Base-by-base conservation (phyloP, 2,329 filamentous ascomycete genomes). In the Claviceps citrina region DNA sequence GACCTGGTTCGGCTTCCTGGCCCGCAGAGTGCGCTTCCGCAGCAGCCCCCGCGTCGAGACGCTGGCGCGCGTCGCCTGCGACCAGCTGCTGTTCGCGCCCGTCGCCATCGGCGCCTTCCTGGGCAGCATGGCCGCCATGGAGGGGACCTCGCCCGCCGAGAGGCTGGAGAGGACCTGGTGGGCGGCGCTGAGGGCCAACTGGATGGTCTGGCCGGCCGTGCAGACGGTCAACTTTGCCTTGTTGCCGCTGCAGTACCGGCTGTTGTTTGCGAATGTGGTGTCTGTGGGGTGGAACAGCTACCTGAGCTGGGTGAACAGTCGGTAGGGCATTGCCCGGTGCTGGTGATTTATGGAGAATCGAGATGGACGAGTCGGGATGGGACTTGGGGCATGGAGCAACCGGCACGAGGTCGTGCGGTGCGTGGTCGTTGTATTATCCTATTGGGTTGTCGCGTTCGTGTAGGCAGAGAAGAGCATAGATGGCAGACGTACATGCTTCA, bases 171-270 rank as follows among this genome's bases (percentile, higher is more conserved):
- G 71, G 52, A 81, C 73, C 44, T 95, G 86, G 63, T 60, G 63
- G 48, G 68, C 73, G 10, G 82, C 83, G 25, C 72, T 94, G 53
- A 71, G 71, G 58, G 80, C 84, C 57, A 95, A 94, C 65, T 85
- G 84, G 70, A 73, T 84, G 65, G 61, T 95, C 41, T 95, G 87
- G 87, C 87, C 87, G 3, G 67, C 69, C 46, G 84, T 93, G 41
- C 87, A 95, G 65, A 67, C 80, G 40, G 69, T 80, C 54, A 95
- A 95, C 67, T 95, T 95, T 65, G 81, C 81, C 53, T 72, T 91
- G 47, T 73, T 94, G 46, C 87, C 87, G 36, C 66, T 93, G 46
- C 75, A 93, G 55, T 78, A 89, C 61, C 73, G 86, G 43, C 75
- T 95, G 31, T 64, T 94, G 51, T 79, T 93, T 45, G 87, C 93